Conservation (phyloP, 768 basidiomycete genomes). For the Serpula lacrymans region DNA sequence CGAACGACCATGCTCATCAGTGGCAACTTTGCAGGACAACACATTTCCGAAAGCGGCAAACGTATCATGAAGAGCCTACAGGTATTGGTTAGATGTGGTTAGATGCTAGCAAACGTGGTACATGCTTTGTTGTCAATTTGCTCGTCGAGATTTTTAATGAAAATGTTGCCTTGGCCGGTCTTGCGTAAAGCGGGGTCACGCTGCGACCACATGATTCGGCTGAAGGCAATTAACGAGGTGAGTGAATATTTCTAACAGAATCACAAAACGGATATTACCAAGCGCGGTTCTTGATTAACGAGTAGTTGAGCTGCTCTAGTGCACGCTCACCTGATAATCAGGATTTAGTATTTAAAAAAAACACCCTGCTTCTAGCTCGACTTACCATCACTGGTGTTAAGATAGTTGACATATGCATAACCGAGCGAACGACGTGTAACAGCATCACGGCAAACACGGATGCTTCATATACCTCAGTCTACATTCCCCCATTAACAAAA, state of each 20-base stretch:
- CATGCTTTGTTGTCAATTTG: constrained; percentile 93
- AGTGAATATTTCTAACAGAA: neutral
- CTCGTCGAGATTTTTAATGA: constrained; percentile 99
- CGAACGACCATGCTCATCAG: constrained; percentile 91
- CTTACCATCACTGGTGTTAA: constrained; percentile 90
- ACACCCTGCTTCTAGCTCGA: constrained; percentile 8
- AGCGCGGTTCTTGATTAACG: constrained; percentile 95
- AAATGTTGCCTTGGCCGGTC: constrained; percentile 99
- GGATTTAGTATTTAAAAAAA: constrained; percentile 1
- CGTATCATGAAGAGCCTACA: constrained; percentile 95
- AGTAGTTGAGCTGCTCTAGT: constrained; percentile 98
- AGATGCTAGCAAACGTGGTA: neutral
- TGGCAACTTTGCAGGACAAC: constrained; percentile 98
- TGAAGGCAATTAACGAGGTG: constrained; percentile 27
- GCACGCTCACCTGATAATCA: constrained; percentile 81
- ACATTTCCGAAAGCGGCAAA: constrained; percentile 99
- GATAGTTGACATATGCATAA: constrained; percentile 99
- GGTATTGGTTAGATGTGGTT: constrained; percentile 2
- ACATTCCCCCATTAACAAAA: neutral
- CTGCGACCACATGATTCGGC: constrained; percentile 99
- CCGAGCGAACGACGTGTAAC: constrained; percentile 99
- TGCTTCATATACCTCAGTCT: constrained; percentile 43
- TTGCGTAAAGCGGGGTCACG: constrained; percentile 99
- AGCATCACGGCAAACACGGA: constrained; percentile 99
- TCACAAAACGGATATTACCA: constrained; percentile 55